A percentile compares a stretch with the other conserved stretches of the same genome.
Evolutionary conservation across 2,329 filamentous ascomycete species (phyloP).

Genomic region (Esteya vermicola): DNA sequence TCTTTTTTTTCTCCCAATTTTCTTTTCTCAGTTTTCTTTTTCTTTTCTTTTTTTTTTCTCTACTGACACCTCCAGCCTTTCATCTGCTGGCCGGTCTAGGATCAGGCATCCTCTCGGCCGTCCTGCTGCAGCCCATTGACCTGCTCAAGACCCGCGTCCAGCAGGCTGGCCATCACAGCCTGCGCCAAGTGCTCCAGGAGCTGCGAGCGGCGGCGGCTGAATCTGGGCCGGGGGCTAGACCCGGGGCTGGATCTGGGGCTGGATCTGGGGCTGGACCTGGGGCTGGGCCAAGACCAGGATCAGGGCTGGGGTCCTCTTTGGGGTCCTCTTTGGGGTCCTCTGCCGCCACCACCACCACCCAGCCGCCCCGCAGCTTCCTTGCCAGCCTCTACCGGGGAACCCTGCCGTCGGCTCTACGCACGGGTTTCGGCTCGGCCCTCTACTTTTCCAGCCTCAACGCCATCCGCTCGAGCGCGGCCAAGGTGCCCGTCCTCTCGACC

Average conservation of each 20-base stretch:
- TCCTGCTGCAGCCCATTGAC: conserved; percentile 87
- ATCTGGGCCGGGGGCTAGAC: too few relatives aligned
- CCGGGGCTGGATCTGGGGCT: too few relatives aligned
- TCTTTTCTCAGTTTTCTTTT: not conserved
- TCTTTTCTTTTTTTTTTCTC: not conserved
- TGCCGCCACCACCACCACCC: not conserved
- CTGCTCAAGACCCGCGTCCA: conserved; percentile 94
- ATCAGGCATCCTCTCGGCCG: conserved; percentile 76
- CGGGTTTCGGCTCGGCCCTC: conserved; percentile 80
- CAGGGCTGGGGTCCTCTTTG: too few relatives aligned
- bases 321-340: not conserved
- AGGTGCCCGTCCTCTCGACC: conserved; percentile 21
- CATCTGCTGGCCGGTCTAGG: conserved; percentile 82
- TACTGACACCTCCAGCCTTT: conserved; percentile 38
- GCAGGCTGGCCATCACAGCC: conserved; percentile 60
- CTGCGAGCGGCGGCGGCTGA: conserved; percentile 37
- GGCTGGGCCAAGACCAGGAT: too few relatives aligned
- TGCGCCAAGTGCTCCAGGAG: conserved; percentile 52
- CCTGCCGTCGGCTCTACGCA: conserved; percentile 81
- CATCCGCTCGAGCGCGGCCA: conserved; percentile 54
- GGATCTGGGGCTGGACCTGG: too few relatives aligned
- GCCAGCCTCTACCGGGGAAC: conserved; percentile 82
- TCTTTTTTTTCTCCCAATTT: not conserved
- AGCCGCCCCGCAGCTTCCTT: conserved; percentile 14
- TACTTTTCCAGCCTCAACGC: conserved; percentile 87